Percentiles rank a stretch among this genome's conserved stretches.
Conservation (phyloP, 1,139 yeast species). For the Arxiozyma heterogenica region DNA sequence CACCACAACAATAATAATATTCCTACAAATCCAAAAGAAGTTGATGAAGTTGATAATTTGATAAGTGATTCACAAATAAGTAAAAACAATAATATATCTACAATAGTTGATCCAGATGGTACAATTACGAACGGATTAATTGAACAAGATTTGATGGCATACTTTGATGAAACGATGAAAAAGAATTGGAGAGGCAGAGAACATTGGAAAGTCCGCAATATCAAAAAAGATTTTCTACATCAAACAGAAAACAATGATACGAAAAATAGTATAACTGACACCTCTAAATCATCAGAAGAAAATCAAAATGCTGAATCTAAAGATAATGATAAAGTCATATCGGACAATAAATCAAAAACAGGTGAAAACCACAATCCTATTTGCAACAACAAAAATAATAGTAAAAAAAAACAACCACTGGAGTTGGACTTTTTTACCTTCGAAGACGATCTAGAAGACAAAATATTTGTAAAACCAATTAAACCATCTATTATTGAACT, state of each 20-base stretch:
- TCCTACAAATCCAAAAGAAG: conserved; percentile 3
- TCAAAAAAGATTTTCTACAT: conserved; percentile 33
- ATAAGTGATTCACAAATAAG: not conserved
- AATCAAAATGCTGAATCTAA: conserved; percentile 4
- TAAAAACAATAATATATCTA: not conserved
- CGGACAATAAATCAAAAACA: conserved; percentile 10
- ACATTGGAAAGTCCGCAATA: conserved; percentile 76
- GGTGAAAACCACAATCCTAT: conserved; percentile 13
- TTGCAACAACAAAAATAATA: conserved; percentile 30
- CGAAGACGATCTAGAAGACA: conserved; percentile 30
- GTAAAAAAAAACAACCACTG: conserved; percentile 31
- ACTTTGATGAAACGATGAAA: conserved; percentile 62
- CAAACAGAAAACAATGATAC: conserved; percentile 10
- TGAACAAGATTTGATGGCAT: conserved; percentile 65
- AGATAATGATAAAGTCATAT: not conserved
- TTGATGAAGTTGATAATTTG: not conserved
- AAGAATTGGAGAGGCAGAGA: conserved; percentile 87
- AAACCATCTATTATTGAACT: conserved; percentile 34
- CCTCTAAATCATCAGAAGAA: not conserved
- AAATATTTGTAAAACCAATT: conserved; percentile 39
- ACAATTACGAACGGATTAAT: conserved; percentile 33
- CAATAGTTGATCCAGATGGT: not conserved
- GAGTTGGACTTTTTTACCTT: conserved; percentile 45
- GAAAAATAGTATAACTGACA: conserved; percentile 1
- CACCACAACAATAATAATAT: conserved; percentile 4